Conservation (phyloP, 441 rosid genomes). For the Syzygium malaccense region DNA sequence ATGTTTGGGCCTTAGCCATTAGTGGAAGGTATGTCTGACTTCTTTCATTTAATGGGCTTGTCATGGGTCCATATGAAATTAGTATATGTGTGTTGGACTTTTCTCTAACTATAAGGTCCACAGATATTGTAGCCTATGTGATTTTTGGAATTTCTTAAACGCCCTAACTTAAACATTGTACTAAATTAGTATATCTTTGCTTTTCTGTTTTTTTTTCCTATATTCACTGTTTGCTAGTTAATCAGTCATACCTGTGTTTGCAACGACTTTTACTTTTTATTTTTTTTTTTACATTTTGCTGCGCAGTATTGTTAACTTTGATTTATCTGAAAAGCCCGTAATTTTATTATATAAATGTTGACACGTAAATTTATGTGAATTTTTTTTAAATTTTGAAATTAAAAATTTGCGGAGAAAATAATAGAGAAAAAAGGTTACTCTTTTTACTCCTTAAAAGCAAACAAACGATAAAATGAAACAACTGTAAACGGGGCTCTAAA, state of each 20-base stretch:
- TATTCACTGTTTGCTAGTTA: not conserved
- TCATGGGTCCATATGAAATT: not conserved
- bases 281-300: not conserved
- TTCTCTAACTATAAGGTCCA: not conserved
- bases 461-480: not conserved
- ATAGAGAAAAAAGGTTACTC: not conserved
- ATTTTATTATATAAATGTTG: not conserved
- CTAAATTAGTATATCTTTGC: not conserved
- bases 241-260: not conserved
- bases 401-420: too few species aligned
- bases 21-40: not conserved
- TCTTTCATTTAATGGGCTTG: not conserved
- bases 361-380: not conserved
- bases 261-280: not conserved
- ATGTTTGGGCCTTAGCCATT: not conserved
- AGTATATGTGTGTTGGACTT: not conserved
- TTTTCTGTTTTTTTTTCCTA: not conserved
- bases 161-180: not conserved
- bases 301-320: not conserved
- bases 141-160: not conserved
- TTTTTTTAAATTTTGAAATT: not conserved
- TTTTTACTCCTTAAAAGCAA: not conserved
- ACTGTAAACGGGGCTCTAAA: not conserved
- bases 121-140: not conserved
- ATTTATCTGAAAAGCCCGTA: not conserved